Conservation (phyloP, 768 basidiomycete genomes). For the Suillus lakei region DNA sequence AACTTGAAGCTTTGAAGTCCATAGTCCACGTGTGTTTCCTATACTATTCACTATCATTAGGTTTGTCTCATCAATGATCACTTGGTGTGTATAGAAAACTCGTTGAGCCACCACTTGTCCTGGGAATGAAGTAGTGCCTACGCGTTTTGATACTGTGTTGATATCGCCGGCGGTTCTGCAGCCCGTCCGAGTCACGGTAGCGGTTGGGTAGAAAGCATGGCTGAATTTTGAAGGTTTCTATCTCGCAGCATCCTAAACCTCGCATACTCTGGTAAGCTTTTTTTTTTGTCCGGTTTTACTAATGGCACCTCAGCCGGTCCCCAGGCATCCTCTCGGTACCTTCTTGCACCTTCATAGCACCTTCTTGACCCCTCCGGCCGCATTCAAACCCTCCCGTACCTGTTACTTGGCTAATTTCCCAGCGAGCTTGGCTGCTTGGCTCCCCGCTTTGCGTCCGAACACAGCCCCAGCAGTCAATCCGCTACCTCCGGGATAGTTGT, state of each 20-base stretch:
- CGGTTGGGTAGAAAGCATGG: too few species aligned
- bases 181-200: too few species aligned
- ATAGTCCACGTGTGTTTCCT: neutral
- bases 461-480: conserved; percentile 69
- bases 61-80: neutral
- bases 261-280: too few species aligned
- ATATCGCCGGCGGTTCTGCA: neutral
- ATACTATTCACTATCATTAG: neutral
- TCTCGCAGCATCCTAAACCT: neutral
- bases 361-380: neutral
- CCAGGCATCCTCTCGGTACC: neutral
- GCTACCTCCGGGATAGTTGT: conserved; percentile 74
- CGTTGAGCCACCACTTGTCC: neutral
- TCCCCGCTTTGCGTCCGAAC: conserved; percentile 63
- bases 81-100: too few species aligned
- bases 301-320: neutral
- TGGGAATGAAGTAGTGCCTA: neutral
- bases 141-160: neutral
- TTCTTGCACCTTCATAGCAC: neutral
- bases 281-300: neutral
- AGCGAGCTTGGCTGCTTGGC: conserved; percentile 42
- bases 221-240: too few species aligned
- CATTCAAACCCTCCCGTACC: neutral
- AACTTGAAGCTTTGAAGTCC: too few species aligned
- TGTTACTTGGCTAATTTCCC: neutral